Conservation (phyloP, 768 basidiomycete genomes). For the Mycena chlorophos region DNA sequence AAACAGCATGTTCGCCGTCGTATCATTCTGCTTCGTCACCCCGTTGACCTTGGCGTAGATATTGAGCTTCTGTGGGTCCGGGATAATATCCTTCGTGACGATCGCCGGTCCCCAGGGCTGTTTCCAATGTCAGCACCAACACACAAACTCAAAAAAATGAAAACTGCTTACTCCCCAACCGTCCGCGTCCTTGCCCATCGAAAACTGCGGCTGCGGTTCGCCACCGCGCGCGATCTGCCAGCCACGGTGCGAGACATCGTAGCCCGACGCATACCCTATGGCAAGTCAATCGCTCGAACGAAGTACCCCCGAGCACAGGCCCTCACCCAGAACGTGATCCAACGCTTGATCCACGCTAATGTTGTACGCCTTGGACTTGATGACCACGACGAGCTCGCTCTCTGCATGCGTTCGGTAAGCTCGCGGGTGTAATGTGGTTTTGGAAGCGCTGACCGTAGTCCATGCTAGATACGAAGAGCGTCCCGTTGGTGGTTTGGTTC, state of each 20-base stretch:
- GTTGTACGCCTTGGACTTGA: constrained; percentile 44
- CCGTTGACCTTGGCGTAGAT: constrained; percentile 45
- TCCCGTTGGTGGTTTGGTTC: constrained; percentile 17
- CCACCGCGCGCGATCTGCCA: constrained; percentile 48
- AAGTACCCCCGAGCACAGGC: not conserved
- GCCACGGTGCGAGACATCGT: constrained; percentile 45
- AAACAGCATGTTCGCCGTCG: constrained; percentile 45
- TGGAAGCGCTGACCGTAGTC: constrained; percentile 30
- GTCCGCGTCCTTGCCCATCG: constrained; percentile 45
- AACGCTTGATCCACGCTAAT: constrained; percentile 43
- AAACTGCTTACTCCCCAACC: constrained; percentile 29
- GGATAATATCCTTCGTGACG: constrained; percentile 30
- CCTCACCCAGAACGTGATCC: constrained; percentile 39
- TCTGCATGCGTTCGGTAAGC: constrained; percentile 6
- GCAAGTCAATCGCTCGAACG: not conserved
- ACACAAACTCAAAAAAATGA: not conserved
- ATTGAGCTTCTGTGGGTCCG: constrained; percentile 40
- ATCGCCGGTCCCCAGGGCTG: constrained; percentile 35
- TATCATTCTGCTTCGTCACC: constrained; percentile 39
- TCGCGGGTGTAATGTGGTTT: not conserved
- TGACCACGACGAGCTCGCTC: constrained; percentile 42
- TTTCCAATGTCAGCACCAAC: no score
- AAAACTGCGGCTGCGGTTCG: constrained; percentile 41
- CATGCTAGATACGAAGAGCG: constrained; percentile 38
- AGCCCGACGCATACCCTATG: constrained; percentile 29